A percentile compares a stretch with the other conserved stretches of the same genome.
These are phyloP conservation scores for Hypoxylon fragiforme DNA, from an alignment of 495 filamentous ascomycete genomes.

Conservation along the genomic window DNA sequence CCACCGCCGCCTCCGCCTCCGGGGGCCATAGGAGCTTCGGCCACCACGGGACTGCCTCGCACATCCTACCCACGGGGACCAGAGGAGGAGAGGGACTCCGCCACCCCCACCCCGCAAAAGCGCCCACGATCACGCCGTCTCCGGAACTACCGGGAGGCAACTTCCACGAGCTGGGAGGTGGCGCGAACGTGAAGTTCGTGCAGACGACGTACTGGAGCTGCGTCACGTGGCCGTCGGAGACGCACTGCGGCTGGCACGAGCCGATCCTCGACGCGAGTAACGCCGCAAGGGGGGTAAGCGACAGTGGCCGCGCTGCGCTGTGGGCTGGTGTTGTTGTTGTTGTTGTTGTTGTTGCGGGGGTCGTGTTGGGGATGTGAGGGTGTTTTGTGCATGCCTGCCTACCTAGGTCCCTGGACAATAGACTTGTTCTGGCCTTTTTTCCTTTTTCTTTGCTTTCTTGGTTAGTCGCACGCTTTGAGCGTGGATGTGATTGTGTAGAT, in stretches of 20 bases:
- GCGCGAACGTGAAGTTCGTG: conserved; percentile 32
- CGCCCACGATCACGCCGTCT: conserved; percentile 25
- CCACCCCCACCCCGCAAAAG: no score
- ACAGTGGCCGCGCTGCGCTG: conserved; percentile 12
- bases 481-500: no score
- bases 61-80: conserved; percentile 2
- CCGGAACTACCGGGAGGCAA: conserved; percentile 15
- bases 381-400: neutral
- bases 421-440: neutral
- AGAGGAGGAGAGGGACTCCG: no score
- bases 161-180: conserved; percentile 33
- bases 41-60: no score
- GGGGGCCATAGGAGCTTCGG: neutral
- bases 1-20: conserved; percentile 1
- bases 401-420: neutral
- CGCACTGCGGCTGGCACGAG: conserved; percentile 50
- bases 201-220: conserved; percentile 52
- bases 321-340: conserved; percentile 23
- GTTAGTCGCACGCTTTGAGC: no score
- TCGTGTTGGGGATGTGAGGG: conserved; percentile 20
- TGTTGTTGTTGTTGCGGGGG: conserved; percentile 22
- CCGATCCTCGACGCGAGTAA: conserved; percentile 46
- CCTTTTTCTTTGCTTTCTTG: neutral
- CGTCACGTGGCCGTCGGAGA: conserved; percentile 35
- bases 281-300: conserved; percentile 5